Evolutionary conservation across 345 rosid species (phyloP), one percentile per base, ranked within the genome.

Genomic region (Rhodomyrtus tomentosa): DNA sequence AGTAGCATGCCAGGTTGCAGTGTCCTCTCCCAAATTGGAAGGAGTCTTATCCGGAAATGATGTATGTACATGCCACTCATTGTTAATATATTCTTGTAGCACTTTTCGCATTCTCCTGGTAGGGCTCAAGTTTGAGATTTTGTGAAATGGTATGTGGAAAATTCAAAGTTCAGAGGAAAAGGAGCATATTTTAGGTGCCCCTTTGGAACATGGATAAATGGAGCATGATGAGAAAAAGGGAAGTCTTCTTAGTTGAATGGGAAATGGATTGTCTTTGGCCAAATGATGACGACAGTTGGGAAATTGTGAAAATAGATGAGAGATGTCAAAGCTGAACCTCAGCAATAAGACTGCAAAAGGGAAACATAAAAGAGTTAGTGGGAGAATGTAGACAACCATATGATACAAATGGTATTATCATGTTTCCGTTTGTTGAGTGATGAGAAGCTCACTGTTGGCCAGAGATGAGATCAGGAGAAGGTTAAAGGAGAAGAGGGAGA

Each of bases 1-100:
- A 73, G 95, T 87, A 73, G 92, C 98, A 83, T 85, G 91, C 89
- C 91, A 96, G 90, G 93, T 92, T 88, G 92, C 93, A 20, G 84
- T 88, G 42, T 88, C 93, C 88, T 91, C 93, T 83, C 88, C 91
- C 40, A 91, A 93, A 90, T 85, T 95, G 86, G 91, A 89, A 87
- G 92, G 91, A 88, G 83, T 86, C 82, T 42, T 88, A 81, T 84
- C 85, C 76, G 89, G 89, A 88, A 89, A 87, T 82, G 87, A 92
- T 86, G 93, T 89, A 90, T 85, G 91, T 87, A 85, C 32, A 52
- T 52, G 51, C 59, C 50, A 20, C 54, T 27, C 20, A n/a, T 16
- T 74, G 50, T 38, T 55, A 21, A 68, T 45, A 27, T 12, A 81
- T 68, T 85, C 40, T 32, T 62, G 74, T 32, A 62, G 42, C 42